These are phyloP conservation scores for Gyrodon lividus DNA, from an alignment of 768 basidiomycete species.

Conservation along the genomic window DNA sequence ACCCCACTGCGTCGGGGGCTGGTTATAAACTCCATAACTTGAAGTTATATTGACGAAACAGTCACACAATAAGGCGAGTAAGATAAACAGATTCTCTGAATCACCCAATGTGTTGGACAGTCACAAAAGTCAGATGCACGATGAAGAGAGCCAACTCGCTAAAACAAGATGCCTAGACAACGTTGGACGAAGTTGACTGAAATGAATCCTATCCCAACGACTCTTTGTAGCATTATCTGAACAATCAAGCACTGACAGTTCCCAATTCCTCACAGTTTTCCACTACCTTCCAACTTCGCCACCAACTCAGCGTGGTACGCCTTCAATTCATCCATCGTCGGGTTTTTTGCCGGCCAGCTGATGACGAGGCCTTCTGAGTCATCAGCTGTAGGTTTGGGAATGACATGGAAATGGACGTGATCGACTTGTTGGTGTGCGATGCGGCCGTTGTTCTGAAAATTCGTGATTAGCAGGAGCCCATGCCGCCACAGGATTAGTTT, in stretches of 20 bases:
- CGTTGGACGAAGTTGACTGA: no score
- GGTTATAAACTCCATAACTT: no score
- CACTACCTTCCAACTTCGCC: conserved; percentile 13
- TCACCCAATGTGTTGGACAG: no score
- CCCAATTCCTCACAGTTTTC: conserved; percentile 12
- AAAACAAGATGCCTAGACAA: no score
- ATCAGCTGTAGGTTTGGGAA: conserved; percentile 75
- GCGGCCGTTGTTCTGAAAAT: conserved; percentile 61
- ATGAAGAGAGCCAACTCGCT: no score
- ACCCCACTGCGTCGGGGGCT: no score
- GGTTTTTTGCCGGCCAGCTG: conserved; percentile 51
- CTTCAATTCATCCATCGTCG: conserved; percentile 22
- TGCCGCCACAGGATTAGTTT: not conserved
- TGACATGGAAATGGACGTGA: conserved; percentile 93
- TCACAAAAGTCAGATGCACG: no score
- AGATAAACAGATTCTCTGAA: no score
- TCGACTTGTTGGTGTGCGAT: conserved; percentile 70
- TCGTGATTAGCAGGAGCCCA: not conserved
- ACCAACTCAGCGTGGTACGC: conserved; percentile 19
- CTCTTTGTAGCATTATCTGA: not conserved
- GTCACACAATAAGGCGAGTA: no score
- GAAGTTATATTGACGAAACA: no score
- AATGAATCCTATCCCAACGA: no score
- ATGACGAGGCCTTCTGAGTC: conserved; percentile 70
- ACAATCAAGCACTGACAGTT: no score